Evolutionary conservation across 2,329 filamentous ascomycete genomes (phyloP), one percentile per base, ranked within the genome.

Genomic region (Diaporthe nobilis): DNA sequence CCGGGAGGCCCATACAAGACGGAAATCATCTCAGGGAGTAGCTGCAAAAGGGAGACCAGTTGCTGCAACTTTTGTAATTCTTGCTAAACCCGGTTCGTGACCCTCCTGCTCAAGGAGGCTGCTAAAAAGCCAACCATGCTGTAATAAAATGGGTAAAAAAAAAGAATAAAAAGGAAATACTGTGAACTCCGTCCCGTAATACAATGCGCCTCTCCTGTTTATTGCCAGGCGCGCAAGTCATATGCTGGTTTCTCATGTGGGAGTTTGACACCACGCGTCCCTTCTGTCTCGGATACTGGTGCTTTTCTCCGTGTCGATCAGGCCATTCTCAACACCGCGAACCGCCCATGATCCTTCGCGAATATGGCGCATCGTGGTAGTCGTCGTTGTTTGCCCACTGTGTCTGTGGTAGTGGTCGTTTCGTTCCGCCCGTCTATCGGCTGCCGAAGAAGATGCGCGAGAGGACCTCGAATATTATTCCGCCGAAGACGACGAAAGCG

Each of bases 401-500:
- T 28, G 25, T 63, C 7, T 8, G 60, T 8, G 20, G 20, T 47
- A 34, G 34, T 42, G 39, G 22, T 37, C 47, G 20, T 28, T 3
- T 20, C 22, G 42, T 39, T 22, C 20, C 31, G 55, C 72, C 20
- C 58, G 70, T 65, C 49, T 51, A 79, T 72, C 58, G 60, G 42
- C 73, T 60, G 58, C 79, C 80, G 80, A 81, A 85, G 81, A 89
- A 89, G 83, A 91, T 86, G 79, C 89, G 88, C 58, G 89, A 88
- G 77, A 92, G 79, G 72, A 87, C 84, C 82, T 92, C 90, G 81
- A 92, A 91, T 79, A 91, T 77, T 39, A 92, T 85, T 51, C 91
- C 90, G 76, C 91, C 91, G 77, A 92, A 90, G 79, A 92, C 84
- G 80, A 92, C 85, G 81, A 92, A 92, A 49, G 82, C 90, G 78